Evolutionary conservation across 2,329 filamentous ascomycete genomes (phyloP), one percentile per base, ranked within the genome.

Genomic region (Pyricularia pennisetigena): DNA sequence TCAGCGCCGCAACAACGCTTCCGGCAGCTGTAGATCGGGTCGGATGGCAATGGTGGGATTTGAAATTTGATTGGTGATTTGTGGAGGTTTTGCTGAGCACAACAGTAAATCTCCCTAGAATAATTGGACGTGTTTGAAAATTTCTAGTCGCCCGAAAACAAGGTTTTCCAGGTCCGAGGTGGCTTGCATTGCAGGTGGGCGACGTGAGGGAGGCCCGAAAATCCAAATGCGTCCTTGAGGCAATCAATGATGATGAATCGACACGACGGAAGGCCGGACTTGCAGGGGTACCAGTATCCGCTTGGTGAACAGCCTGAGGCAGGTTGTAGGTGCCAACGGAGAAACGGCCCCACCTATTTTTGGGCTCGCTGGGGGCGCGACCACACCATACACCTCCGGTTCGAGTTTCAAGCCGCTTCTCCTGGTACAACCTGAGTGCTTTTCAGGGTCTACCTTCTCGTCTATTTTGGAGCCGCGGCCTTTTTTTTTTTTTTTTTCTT

Each of bases 321-420:
- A 63, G n/a, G n/a, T n/a, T n/a, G n/a, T n/a, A n/a, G 59, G 23
- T 29, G 10, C 63, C 3, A 63, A 26, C 28, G 59, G 59, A 29
- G 24, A 63, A 23, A 28, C 24, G 23, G 10, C 59, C 59, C 59
- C 59, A 63, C 59, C 59, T 24, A 63, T 63, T 63, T 29, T 63
- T 63, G 59, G 23, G 26, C 63, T 32, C 29, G 63, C 32, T 65
- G 28, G 26, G 26, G 63, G 63, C 28, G 63, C 63, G 16, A 49
- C 20, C 41, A 49, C 41, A 49, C 41, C 41, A 49, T 16, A 49
- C 41, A 49, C 29, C 63, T 23, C 28, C 29, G 24, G 24, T 32
- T 65, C 29, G 26, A 65, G 63, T 65, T 65, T 65, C 63, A 65
- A 65, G 63, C 63, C 63, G 63, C 41, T 35, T 32, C 29, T 23